A percentile compares a stretch with the other conserved stretches of the same genome.
phyloP scores from a whole-genome alignment of 1,139 yeast genomes.

The Ogataea hybrid region DNA sequence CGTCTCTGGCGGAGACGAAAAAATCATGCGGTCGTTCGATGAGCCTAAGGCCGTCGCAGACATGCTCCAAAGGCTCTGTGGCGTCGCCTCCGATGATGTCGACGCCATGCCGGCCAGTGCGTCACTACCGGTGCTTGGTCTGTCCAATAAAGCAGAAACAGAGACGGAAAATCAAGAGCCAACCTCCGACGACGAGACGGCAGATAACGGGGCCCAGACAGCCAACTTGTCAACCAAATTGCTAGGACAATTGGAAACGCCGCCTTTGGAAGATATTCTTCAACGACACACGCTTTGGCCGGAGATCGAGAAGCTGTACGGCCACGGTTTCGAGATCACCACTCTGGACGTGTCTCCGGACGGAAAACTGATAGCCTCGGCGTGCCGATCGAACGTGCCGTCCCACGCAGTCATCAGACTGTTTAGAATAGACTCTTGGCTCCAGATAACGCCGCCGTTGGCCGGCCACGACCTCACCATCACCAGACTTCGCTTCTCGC shows the following conservation, averaged over 20 bases:
- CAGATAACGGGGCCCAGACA: constrained; percentile 35
- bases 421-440: constrained; percentile 65
- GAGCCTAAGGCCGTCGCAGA: constrained; percentile 79
- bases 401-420: constrained; percentile 85
- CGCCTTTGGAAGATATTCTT: constrained; percentile 86
- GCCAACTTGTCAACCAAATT: constrained; percentile 43
- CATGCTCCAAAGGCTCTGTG: constrained; percentile 56
- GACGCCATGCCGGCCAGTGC: constrained; percentile 72
- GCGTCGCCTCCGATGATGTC: constrained; percentile 34
- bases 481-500: constrained; percentile 77
- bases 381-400: constrained; percentile 85
- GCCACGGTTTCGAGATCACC: constrained; percentile 95
- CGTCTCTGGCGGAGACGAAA: constrained; percentile 96
- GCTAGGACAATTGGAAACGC: constrained; percentile 45
- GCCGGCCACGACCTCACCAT: constrained; percentile 81
- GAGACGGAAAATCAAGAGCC: constrained; percentile 46
- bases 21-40: constrained; percentile 83
- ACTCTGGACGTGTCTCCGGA: constrained; percentile 72
- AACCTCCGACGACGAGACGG: constrained; percentile 42
- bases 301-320: constrained; percentile 89
- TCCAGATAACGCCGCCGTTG: constrained; percentile 46
- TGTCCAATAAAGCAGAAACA: constrained; percentile 83
- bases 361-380: constrained; percentile 70
- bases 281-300: constrained; percentile 95
- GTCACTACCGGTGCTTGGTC: constrained; percentile 86